Base-by-base conservation (phyloP, 164 flowering plant genomes). In the Stephania japonica region DNA sequence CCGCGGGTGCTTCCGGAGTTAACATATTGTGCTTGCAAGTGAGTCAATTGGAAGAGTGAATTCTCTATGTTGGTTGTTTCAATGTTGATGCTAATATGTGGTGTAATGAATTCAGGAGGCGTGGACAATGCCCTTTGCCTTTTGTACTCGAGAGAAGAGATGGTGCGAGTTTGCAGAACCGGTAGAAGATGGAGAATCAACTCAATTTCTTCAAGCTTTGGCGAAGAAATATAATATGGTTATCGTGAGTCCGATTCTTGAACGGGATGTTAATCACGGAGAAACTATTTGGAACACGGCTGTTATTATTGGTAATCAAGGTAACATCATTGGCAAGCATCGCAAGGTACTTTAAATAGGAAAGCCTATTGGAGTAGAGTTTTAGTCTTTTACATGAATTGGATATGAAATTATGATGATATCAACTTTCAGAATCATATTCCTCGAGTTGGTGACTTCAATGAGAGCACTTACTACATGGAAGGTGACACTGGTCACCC, bases 81-180 rank as follows among this genome's bases (percentile, higher is more conserved):
- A 10, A 16, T 56, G 64, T 59, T 24, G 21, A 6, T 59, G 7
- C 6, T 59, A 21, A 59, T 19, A 7, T 10, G 21, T 38, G 49
- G 1, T 49, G 44, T 21, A 75, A 42, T 66, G 25, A 62, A 71
- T 74, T 42, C 84, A 94, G 99, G 99, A 95, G 80, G 94, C 94
- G 69, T 93, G 97, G 99, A 91, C 76, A 75, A 95, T 93, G 98
- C 99, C 98, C 23, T 95, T 95, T 85, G 99, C 91, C 67, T 92
- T 95, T 78, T 95, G 99, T 80, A 95, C 99, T 5, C 84, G 99
- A 42, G 99, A 95, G 86, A 95, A 93, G 86, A 86, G 88, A 72
- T 95, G 99, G 99, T 90, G 97, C 80, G 97, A 93, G 80, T 95
- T 95, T 83, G 97, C 99, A 3, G 99, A 93, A 88, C 90, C 97